Percentiles rank a stretch among this genome's conserved stretches.
Conservation (phyloP, 2,329 filamentous ascomycete species). For the Helotiales sp. region DNA sequence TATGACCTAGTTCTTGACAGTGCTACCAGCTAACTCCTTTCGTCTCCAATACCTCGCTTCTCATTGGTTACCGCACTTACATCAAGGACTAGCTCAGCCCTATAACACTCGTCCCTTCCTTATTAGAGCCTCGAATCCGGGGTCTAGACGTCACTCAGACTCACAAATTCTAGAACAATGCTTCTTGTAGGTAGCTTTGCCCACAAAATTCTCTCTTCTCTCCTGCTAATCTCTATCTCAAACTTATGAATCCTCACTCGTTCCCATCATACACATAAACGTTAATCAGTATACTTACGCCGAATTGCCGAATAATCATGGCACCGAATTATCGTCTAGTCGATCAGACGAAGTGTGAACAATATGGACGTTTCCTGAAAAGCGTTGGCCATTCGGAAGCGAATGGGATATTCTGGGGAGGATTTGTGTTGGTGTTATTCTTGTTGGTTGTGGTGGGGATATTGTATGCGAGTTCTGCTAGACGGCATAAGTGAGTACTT, state of each 20-base stretch:
- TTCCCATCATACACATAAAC: too few relatives aligned
- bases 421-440: slow-evolving; percentile 43
- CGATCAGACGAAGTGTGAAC: slow-evolving; percentile 29
- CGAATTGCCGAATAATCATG: too few relatives aligned
- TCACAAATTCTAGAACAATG: too few relatives aligned
- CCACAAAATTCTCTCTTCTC: too few relatives aligned
- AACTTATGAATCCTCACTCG: too few relatives aligned
- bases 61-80: neutral
- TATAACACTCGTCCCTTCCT: neutral
- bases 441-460: slow-evolving; percentile 41
- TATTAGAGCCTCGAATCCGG: neutral
- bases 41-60: too few relatives aligned
- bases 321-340: neutral
- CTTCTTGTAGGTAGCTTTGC: too few relatives aligned
- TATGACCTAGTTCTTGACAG: too few relatives aligned
- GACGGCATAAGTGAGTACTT: slow-evolving; percentile 1
- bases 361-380: slow-evolving; percentile 44
- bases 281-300: too few relatives aligned
- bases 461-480: neutral
- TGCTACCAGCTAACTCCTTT: too few relatives aligned
- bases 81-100: neutral
- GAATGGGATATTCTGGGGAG: slow-evolving; percentile 45
- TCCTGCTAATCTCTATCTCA: too few relatives aligned
- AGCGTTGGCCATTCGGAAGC: slow-evolving; percentile 43
- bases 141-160: neutral